Conservation (phyloP, 208 protist genomes). For the Porcisia deanei region DNA sequence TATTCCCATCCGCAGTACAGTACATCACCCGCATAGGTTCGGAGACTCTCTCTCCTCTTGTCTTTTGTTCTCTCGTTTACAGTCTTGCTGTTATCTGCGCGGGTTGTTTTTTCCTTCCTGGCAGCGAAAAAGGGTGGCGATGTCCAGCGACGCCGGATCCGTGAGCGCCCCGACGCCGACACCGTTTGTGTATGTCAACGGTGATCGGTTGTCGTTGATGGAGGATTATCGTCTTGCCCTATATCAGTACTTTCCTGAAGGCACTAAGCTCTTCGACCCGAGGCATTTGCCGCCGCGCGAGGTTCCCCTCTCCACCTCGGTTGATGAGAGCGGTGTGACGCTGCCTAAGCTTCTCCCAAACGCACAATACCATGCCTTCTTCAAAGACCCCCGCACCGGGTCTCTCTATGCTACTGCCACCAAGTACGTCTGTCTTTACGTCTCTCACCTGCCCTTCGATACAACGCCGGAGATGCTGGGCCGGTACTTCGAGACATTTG, state of each 20-base stretch:
- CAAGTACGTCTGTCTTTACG: slow-evolving; percentile 66
- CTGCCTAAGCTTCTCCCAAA: slow-evolving; percentile 62
- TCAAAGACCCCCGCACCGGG: slow-evolving; percentile 47
- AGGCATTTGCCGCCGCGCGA: slow-evolving; percentile 50
- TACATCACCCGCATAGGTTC: not conserved
- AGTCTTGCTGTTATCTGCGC: not conserved
- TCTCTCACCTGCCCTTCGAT: slow-evolving; percentile 62
- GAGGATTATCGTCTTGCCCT: slow-evolving; percentile 73
- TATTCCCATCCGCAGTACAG: not conserved
- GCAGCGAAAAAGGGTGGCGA: not conserved
- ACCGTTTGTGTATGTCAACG: slow-evolving; percentile 78
- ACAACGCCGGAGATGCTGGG: slow-evolving; percentile 78
- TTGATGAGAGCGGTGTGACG: slow-evolving; percentile 62
- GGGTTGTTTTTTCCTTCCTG: not conserved
- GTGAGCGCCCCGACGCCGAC: slow-evolving; percentile 14
- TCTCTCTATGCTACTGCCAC: slow-evolving; percentile 30
- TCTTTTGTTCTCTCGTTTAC: not conserved
- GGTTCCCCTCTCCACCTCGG: slow-evolving; percentile 53
- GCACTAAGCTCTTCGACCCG: slow-evolving; percentile 69
- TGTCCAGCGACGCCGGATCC: slow-evolving; percentile 25
- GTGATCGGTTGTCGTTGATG: slow-evolving; percentile 54
- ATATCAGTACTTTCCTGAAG: slow-evolving; percentile 61
- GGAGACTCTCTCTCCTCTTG: not conserved
- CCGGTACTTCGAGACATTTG: slow-evolving; percentile 74
- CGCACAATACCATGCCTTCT: slow-evolving; percentile 68